Evolutionary conservation across 1,284 basidiomycete species (phyloP).

Genomic region (Thelephora terrestris): DNA sequence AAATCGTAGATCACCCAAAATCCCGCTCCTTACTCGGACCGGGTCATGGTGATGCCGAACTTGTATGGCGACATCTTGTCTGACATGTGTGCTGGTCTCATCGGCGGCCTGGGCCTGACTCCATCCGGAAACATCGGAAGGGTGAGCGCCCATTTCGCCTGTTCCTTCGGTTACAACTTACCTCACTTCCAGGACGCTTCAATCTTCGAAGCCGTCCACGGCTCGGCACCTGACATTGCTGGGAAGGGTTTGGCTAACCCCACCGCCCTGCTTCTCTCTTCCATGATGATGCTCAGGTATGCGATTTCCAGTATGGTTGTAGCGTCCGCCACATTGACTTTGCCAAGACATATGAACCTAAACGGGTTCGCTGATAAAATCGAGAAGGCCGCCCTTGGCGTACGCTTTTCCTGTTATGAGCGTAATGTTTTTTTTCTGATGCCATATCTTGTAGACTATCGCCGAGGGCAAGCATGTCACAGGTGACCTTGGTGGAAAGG

Average conservation of each 20-base stretch:
- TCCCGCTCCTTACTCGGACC: slow-evolving; percentile 88
- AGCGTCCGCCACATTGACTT: slow-evolving; percentile 6
- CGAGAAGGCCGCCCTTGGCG: slow-evolving; percentile 81
- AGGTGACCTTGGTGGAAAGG: slow-evolving; percentile 86
- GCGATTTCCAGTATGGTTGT: slow-evolving; percentile 17
- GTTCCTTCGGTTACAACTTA: slow-evolving; percentile 9
- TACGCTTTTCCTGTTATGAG: slow-evolving; percentile 26
- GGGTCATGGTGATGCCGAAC: slow-evolving; percentile 99
- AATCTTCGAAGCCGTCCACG: slow-evolving; percentile 99
- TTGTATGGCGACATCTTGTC: slow-evolving; percentile 96
- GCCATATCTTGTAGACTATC: slow-evolving; percentile 58
- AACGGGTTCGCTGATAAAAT: slow-evolving; percentile 83
- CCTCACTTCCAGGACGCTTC: slow-evolving; percentile 72
- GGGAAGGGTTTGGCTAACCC: slow-evolving; percentile 97
- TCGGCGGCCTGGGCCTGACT: slow-evolving; percentile 95
- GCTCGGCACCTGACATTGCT: slow-evolving; percentile 86
- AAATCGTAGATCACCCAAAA: slow-evolving; percentile 72
- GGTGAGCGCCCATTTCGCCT: slow-evolving; percentile 32
- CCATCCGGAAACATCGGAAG: slow-evolving; percentile 98
- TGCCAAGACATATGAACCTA: slow-evolving; percentile 84
- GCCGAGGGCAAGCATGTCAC: slow-evolving; percentile 92
- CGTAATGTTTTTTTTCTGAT: slow-evolving; percentile 9
- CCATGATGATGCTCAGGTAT: slow-evolving; percentile 93
- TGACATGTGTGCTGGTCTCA: slow-evolving; percentile 98
- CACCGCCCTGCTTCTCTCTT: slow-evolving; percentile 89